These are phyloP conservation scores for Lentinula edodes DNA, from an alignment of 768 basidiomycete genomes.

Conservation along the genomic window DNA sequence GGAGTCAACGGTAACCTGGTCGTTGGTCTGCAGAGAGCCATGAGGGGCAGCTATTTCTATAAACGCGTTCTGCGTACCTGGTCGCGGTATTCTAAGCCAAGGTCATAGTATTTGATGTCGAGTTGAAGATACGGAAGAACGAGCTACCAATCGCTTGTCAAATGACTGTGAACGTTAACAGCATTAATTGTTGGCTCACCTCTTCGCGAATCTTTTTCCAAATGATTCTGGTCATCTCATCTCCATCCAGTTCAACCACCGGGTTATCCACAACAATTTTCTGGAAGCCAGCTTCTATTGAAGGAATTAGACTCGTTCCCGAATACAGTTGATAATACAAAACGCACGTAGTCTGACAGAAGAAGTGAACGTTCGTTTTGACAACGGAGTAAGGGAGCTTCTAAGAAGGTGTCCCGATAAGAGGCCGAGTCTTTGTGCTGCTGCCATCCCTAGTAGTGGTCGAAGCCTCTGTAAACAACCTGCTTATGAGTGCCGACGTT, in stretches of 20 bases:
- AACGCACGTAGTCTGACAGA: slow-evolving; percentile 2
- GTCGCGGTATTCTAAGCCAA: slow-evolving; percentile 93
- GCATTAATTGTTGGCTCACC: slow-evolving; percentile 37
- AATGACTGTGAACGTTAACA: not conserved
- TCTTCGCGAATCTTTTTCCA: slow-evolving; percentile 98
- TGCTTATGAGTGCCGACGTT: too few relatives aligned
- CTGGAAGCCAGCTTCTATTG: slow-evolving; percentile 19
- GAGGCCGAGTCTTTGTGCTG: not conserved
- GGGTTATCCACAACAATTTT: slow-evolving; percentile 86
- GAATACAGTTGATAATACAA: not conserved
- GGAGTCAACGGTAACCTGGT: slow-evolving; percentile 88
- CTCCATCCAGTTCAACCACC: slow-evolving; percentile 92
- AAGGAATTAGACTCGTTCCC: not conserved
- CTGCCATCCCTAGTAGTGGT: not conserved
- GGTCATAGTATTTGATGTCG: slow-evolving; percentile 97
- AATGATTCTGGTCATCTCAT: slow-evolving; percentile 99
- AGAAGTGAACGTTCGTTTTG: not conserved
- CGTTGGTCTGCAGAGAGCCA: slow-evolving; percentile 67
- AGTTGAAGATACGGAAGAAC: slow-evolving; percentile 93
- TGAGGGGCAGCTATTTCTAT: not conserved
- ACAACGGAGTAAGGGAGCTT: not conserved
- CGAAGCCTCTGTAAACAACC: not conserved
- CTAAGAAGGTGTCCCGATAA: not conserved
- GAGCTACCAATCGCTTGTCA: slow-evolving; percentile 47
- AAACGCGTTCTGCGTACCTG: slow-evolving; percentile 38